Base-by-base conservation (phyloP, 371 early-diverging fungal species). In the Mucor velutinosus region DNA sequence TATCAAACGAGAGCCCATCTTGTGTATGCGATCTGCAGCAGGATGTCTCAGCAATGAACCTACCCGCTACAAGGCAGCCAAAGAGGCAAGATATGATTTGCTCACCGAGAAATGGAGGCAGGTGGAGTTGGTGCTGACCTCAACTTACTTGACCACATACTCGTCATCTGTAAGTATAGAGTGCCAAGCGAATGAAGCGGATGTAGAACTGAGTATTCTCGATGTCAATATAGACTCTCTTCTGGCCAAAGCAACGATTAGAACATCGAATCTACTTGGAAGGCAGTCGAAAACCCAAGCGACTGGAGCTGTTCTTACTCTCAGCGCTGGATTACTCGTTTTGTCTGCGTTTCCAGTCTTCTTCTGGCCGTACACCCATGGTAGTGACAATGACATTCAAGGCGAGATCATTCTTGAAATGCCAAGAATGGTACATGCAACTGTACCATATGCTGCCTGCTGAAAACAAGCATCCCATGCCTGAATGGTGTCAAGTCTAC, bases 261-360 rank as follows among this genome's bases (percentile, higher is more conserved):
- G 77, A 79, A 15, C 62, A 77, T 45, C 60, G 64, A 0, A 59
- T 82, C 0, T 47, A 39, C 19, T 59, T 82, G 27, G 21, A 63
- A 15, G 73, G 70, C 4, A 11, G 59, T 4, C 56, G 61, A 3
- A 75, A 53, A n/a, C 70, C 61, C 2, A 56, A 62, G 17, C 23
- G 57, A 4, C 57, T 79, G 3, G 64, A 67, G 1, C 27, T 82
- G 1, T 74, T 58, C 12, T 57, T 83, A 6, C 33, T 76, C 2
- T 83, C 83, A 2, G 71, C 81, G 0, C 37, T 83, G 33, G 83
- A 83, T 58, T 83, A 80, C 56, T 74, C 83, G 3, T 79, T 83
- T 60, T 76, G 68, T 8, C 25, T 83, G 11, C 68, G 72, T 6
- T 73, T 73, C 59, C 43, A 59, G 17, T 43, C 65, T 8, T 37